Conservation (phyloP, 1,284 basidiomycete species). For the Polyporus tsugae region DNA sequence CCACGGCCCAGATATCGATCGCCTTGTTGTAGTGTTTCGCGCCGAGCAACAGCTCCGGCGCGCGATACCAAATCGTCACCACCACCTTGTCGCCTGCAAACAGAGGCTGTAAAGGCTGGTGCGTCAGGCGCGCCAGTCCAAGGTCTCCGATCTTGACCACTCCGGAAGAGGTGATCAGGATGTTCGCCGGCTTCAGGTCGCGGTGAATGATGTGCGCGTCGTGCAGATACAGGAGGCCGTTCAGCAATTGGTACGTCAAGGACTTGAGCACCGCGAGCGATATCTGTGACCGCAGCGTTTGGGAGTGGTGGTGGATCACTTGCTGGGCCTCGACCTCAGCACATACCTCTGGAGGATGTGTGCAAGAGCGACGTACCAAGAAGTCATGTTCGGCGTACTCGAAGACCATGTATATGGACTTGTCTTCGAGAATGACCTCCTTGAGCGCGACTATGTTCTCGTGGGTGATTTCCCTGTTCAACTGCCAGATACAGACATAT, state of each 20-base stretch:
- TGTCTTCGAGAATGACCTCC: conserved; percentile 97
- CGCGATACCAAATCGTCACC: conserved; percentile 99
- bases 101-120: conserved; percentile 86
- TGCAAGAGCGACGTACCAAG: conserved; percentile 60
- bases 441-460: conserved; percentile 92
- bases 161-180: conserved; percentile 90
- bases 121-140: conserved; percentile 90
- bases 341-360: not conserved
- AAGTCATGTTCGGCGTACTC: conserved; percentile 99
- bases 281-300: conserved; percentile 83
- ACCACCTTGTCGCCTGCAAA: conserved; percentile 97
- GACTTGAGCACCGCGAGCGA: conserved; percentile 87
- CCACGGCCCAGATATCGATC: conserved; percentile 96
- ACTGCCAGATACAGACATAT: conserved; percentile 49
- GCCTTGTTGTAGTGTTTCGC: conserved; percentile 97
- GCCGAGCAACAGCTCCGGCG: conserved; percentile 93
- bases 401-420: conserved; percentile 99
- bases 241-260: conserved; percentile 94
- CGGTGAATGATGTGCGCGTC: conserved; percentile 95
- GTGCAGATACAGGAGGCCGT: conserved; percentile 95
- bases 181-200: conserved; percentile 98
- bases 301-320: conserved; percentile 98
- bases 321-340: conserved; percentile 61
- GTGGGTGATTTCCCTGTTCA: conserved; percentile 94
- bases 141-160: conserved; percentile 98